Base-by-base conservation (phyloP, 2,329 filamentous ascomycete genomes). In the Leptodontidium sp. region DNA sequence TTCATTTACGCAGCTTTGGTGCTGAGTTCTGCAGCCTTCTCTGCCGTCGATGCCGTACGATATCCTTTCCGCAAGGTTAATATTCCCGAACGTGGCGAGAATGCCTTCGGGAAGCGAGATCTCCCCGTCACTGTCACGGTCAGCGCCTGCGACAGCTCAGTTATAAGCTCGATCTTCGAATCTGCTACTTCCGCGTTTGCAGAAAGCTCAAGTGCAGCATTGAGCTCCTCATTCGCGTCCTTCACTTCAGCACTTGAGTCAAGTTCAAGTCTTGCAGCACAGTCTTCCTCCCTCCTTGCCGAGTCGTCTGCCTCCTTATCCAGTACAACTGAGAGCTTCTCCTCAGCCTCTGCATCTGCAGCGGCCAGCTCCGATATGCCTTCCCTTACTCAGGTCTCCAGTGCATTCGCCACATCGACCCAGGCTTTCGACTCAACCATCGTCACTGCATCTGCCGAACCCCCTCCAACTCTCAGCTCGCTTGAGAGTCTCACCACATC, bases 41-140 rank as follows among this genome's bases (percentile, higher is more conserved):
- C 47, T 45, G 12, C 57, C n/a, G 49, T 61, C 57, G 64, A 58
- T 24, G 64, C 64, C 9, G 61, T 9, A 14, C 61, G 61, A 45
- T 52, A 52, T 24, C 15, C 12, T 24, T 63, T 52, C 45, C 21
- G 40, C 24, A 43, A 40, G 17, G 21, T 14, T 4, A 40, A 43
- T 49, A 21, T 32, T 8, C 17, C 45, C 17, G 45, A 14, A 38
- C 40, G 9, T 24, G 14, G 29, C 17, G n/a, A 38, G 45, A 17
- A 50, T 26, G 21, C 9, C 26, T 21, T 40, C 35, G 61, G 24
- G n/a, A 63, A 52, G 9, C 43, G 45, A 29, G 45, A 50, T 52
- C 21, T 50, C 12, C n/a, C 61, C 35, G 12, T 21, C 53, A 15
- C 53, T 35, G 45, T 52, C 15, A 50, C 61, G 3, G 61, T 63